Base-by-base conservation (phyloP, 495 filamentous ascomycete genomes). In the Poronia punctata region DNA sequence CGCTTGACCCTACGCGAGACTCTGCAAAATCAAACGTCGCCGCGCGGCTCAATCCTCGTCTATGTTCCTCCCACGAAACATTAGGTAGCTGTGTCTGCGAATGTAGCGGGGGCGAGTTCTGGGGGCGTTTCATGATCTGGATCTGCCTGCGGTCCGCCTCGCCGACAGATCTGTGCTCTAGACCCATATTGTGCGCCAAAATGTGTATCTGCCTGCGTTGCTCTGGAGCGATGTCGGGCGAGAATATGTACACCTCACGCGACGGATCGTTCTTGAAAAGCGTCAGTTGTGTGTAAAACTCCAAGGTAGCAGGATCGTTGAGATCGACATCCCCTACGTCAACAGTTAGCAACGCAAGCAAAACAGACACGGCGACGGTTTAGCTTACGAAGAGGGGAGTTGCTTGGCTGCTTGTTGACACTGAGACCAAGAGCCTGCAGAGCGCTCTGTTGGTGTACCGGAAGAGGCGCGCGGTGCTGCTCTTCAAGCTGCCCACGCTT, bases 11-110 rank as follows among this genome's bases (percentile, higher is more conserved):
- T 17, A 74, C 80, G 5, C 89, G 83, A 24, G 86, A 80, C 57
- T 96, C 92, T 50, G 84, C 88, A 65, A 98, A 98, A 64, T 97
- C 90, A 52, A 93, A 95, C n/a, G 92, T 98, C 22, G 92, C 93
- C 14, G 92, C 88, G 20, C 92, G 84, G 67, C 88, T 92, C 23
- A 98, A 69, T 10, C 78, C 83, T 22, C 89, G 84, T 39, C 88
- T 76, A 41, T 80, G 78, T 22, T 79, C 75, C 44, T 96, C 87
- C 39, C 75, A 71, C 12, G 77, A 74, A 34, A 84, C 83, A 24
- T 79, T 76, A 59, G 38, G 78, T 65, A 48, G 64, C 53, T 55
- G 72, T 60, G 11, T 79, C 72, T 54, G 85, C 72, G 12, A 78
- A 78, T 33, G 84, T 78, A 67, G 82, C 81, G 62, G 85, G 64